phyloP scores from a whole-genome alignment of 257 asterid species.

The Thymus quinquecostatus region DNA sequence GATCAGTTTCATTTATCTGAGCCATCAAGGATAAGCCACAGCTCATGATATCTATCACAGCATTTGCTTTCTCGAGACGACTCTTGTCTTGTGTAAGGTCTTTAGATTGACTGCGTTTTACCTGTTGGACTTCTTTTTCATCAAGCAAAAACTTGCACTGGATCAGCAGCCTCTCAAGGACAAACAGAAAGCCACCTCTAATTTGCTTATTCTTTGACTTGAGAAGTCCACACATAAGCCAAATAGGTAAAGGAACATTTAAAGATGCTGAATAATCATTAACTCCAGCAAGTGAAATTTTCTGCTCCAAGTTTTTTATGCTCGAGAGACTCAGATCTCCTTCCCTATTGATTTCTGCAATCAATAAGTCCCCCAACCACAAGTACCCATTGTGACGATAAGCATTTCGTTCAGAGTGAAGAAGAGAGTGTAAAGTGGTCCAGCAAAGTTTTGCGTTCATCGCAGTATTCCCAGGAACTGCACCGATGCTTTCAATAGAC shows the following conservation, averaged over 20 bases:
- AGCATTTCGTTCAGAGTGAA: conserved; percentile 78
- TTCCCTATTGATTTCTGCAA: conserved; percentile 79
- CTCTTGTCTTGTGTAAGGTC: conserved; percentile 51
- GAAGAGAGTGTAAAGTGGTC: conserved; percentile 98
- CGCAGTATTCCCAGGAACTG: conserved; percentile 53
- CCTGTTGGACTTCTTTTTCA: conserved; percentile 86
- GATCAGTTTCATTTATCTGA: conserved; percentile 92
- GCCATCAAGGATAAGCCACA: conserved; percentile 94
- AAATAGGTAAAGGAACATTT: conserved; percentile 82
- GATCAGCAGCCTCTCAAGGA: conserved; percentile 95
- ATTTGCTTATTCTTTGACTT: conserved; percentile 73
- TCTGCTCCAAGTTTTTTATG: conserved; percentile 77
- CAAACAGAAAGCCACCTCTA: conserved; percentile 87
- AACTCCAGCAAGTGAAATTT: conserved; percentile 73
- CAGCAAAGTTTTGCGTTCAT: conserved; percentile 73
- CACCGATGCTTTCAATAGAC: conserved; percentile 61
- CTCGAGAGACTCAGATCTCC: conserved; percentile 67
- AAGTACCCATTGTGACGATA: conserved; percentile 94
- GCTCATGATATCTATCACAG: conserved; percentile 91
- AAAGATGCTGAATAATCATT: conserved; percentile 76
- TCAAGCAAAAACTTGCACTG: conserved; percentile 95
- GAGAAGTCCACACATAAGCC: conserved; percentile 98
- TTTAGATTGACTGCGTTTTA: conserved; percentile 55
- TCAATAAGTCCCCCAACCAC: conserved; percentile 96
- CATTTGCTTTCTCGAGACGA: conserved; percentile 94